Evolutionary conservation across 2,329 filamentous ascomycete species (phyloP).

Genomic region (Pleomassaria siparia): DNA sequence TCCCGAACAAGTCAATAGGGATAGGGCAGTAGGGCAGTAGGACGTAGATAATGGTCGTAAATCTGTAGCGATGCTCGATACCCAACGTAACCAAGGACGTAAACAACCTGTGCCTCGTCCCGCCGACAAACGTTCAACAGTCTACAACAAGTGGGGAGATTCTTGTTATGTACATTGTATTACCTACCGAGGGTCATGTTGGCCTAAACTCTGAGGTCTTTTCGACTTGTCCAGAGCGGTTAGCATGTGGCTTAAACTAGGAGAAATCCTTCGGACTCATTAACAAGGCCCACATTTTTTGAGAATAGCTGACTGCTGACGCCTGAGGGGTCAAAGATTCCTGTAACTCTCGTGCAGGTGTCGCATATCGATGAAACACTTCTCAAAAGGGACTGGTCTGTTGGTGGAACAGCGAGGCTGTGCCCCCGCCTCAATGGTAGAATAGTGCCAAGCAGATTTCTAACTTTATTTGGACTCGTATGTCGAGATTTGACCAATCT

Average conservation of each 20-base stretch:
- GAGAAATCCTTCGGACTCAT: background rate
- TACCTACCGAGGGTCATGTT: too few relatives aligned
- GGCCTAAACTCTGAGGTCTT: background rate
- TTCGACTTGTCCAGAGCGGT: background rate
- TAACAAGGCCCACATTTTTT: slow-evolving; percentile 1
- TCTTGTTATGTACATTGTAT: slow-evolving; percentile 1
- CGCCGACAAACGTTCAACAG: background rate
- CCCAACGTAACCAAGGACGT: background rate
- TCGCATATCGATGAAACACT: slow-evolving; percentile 1
- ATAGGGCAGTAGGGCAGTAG: too few relatives aligned
- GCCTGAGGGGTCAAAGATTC: background rate
- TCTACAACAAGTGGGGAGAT: background rate
- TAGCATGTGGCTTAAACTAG: background rate
- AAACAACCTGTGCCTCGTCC: slow-evolving; percentile 2
- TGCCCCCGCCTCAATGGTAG: background rate
- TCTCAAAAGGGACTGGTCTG: background rate
- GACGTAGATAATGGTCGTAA: background rate
- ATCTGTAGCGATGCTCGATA: too few relatives aligned
- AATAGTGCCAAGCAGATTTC: background rate
- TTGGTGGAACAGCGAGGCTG: background rate
- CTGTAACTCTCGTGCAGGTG: background rate
- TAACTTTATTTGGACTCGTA: background rate
- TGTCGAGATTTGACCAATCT: background rate
- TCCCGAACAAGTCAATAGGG: background rate
- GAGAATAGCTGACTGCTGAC: background rate